Base-by-base conservation (phyloP, 2,329 filamentous ascomycete species). In the Dothideomycetidae sp. region DNA sequence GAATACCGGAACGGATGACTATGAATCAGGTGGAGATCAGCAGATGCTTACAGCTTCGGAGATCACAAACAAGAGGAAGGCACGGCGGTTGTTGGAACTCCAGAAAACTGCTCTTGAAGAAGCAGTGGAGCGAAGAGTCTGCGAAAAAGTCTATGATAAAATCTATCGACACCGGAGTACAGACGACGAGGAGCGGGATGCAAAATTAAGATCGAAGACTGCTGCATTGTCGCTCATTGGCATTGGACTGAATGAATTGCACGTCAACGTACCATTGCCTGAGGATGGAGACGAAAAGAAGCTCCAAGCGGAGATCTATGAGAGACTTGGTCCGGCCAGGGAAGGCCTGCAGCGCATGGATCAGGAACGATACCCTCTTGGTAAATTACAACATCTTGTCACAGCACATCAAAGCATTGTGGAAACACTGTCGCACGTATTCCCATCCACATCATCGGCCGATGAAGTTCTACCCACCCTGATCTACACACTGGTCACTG, bases 381-480 rank as follows among this genome's bases (percentile, higher is more conserved):
- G 85, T 12, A 98, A 98, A 60, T 70, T 96, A 29, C 81, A 85
- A 50, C 78, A 85, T 50, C 68, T 98, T 39, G 93, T 86, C 46
- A 75, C 78, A 28, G 82, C 84, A 3, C 90, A 96, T 58, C 92
- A 92, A 62, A 80, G 78, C 46, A 96, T 98, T 45, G 90, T 98
- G 33, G 88, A 96, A 55, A 86, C 85, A 3, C 55, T 80, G 12
- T 76, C 73, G 11, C 68, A 71, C 37, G 60, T 78, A 13, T 70
- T 78, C 38, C 71, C 74, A 5, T 72, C 86, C 1, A 72, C 73
- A 1, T 93, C 90, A 1, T 96, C 90, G 1, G 90, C 90, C 2
- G 90, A 98, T 53, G 90, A 96, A 59, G 92, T 98, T 38, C 76
- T 98, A 56, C 90, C 90, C 1, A 93, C 93, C 57, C 70, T 98